Base-by-base conservation (phyloP, 108 stramenopile species). In the Cyclotella sp. region DNA sequence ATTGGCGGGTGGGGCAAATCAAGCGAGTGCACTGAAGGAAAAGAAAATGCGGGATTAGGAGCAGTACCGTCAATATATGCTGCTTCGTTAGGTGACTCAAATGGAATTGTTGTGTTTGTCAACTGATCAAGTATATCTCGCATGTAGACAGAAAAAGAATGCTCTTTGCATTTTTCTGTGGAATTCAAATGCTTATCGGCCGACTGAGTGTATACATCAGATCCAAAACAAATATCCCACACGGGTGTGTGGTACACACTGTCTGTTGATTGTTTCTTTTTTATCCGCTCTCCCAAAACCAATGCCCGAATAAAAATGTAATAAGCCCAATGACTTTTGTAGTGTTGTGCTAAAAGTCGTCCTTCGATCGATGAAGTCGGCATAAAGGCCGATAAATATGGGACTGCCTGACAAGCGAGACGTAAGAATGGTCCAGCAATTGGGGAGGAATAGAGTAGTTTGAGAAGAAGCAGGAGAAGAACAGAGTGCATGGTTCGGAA, bases 321-420 rank as follows among this genome's bases (percentile, higher is more conserved):
- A 45, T 87, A 89, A 18, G 88, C 88, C 59, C 70, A 73, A 45
- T 89, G 88, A 28, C 78, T 81, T 59, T 89, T 89, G 54, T 82
- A 85, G 14, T 62, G 13, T 41, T 26, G 70, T 0, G 84, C 73
- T 54, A 88, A 60, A 52, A 58, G 18, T 53, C 53, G 63, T 19
- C 82, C 77, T 14, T 80, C 63, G 14, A 11, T 16, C 18, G 87
- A 82, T 14, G 70, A 41, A n/a, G 65, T 61, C 24, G 74, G 76
- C 27, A 76, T 51, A 16, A 66, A 13, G 0, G 66, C 42, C 5
- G 78, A 57, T 52, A 86, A 63, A 49, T 85, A 81, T 15, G 63
- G 53, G n/a, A 86, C 41, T 12, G 81, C 69, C 39, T 69, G 42
- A 28, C 76, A 72, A 1, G 88, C 77, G 39, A 89, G 62, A 10